These are phyloP conservation scores for Pseudogymnoascus sp. DNA, from an alignment of 2,329 filamentous ascomycete species.

Conservation along the genomic window DNA sequence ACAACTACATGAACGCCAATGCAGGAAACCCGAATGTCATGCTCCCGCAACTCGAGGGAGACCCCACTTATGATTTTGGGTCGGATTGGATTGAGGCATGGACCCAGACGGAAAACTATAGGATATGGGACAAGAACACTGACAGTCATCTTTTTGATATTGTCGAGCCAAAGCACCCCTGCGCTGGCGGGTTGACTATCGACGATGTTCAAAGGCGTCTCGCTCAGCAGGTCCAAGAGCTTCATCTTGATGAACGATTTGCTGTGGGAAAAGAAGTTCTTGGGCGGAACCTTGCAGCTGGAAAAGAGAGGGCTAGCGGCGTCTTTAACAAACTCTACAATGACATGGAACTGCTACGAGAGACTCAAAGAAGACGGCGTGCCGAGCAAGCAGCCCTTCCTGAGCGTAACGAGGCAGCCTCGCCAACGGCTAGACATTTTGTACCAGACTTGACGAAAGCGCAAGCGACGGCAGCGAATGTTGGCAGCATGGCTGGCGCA, in stretches of 20 bases:
- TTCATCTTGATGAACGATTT: conserved; percentile 87
- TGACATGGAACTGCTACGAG: conserved; percentile 76
- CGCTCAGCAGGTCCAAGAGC: conserved; percentile 83
- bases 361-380: conserved; percentile 58
- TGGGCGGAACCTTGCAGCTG: conserved; percentile 81
- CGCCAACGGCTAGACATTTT: conserved; percentile 18
- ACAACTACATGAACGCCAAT: conserved; percentile 54
- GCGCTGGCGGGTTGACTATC: conserved; percentile 83
- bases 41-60: conserved; percentile 65
- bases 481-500: conserved; percentile 50
- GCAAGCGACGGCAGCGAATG: conserved; percentile 40
- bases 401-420: conserved; percentile 17
- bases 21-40: conserved; percentile 51
- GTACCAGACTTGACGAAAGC: conserved; percentile 36
- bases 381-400: conserved; percentile 43
- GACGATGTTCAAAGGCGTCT: conserved; percentile 90
- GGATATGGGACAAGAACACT: conserved; percentile 73
- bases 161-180: conserved; percentile 86
- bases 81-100: conserved; percentile 80
- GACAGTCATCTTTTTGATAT: conserved; percentile 91
- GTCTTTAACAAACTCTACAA: conserved; percentile 85
- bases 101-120: conserved; percentile 82
- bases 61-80: conserved; percentile 78
- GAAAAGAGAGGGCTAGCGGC: conserved; percentile 77
- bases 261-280: conserved; percentile 76